Evolutionary conservation across 23 red algal species (phyloP), one percentile per base, ranked within the genome.

Genomic region (Gracilaria gracilis): DNA sequence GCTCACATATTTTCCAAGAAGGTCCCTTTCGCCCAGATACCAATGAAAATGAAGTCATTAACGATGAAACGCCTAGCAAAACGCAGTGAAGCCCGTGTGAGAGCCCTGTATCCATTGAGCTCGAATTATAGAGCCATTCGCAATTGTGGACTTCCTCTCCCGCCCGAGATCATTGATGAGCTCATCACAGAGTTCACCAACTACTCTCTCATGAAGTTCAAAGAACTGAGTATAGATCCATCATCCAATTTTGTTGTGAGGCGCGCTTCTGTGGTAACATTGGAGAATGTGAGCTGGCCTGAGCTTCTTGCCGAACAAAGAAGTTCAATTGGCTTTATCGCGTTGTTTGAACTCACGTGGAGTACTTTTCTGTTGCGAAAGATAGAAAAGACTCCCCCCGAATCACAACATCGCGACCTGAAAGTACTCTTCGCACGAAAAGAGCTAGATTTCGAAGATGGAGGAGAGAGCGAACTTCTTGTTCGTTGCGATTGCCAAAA

Each of bases 391-490:
- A n/a, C 61, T 66, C 61, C 24, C 24, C 61, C 21, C 29, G 9
- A 66, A 8, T n/a, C 21, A 9, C n/a, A 66, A n/a, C 61, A 21
- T n/a, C n/a, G 21, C 7, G 7, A 24, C 21, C n/a, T 66, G 21
- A 66, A 9, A n/a, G 61, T 66, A 9, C 61, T 66, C 24, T 66
- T 66, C 29, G 21, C 11, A 15, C 21, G 21, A 66, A 24, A 66
- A 9, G 9, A n/a, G 9, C 7, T 66, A 15, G n/a, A 66, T 9
- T 15, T 21, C 7, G 11, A 66, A n/a, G 61, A 66, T n/a, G 61
- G 61, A 9, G 61, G 61, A 9, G 61, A 66, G 9, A 66, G 61
- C 21, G 61, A 66, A n/a, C 61, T 66, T 66, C 61, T 66, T 21
- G 61, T 33, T n/a, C 61, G 61, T 66, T 66, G 61, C 11, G 24